Base-by-base conservation (phyloP, 208 protist species). In the Crithidia sp. region DNA sequence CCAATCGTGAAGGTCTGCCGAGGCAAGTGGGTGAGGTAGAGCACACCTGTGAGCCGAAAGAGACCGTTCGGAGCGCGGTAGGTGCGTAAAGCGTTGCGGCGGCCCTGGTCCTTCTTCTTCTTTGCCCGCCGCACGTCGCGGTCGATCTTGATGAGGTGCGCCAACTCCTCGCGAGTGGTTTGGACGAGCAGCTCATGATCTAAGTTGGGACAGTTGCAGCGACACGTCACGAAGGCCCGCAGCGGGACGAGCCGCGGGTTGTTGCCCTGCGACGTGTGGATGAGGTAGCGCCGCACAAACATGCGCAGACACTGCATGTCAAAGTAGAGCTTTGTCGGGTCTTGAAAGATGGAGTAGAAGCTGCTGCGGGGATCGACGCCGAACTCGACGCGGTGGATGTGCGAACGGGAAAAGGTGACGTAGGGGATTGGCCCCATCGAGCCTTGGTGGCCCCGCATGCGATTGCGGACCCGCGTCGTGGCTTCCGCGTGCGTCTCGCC, bases 251-350 rank as follows among this genome's bases (percentile, higher is more conserved):
- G 77, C 0, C 82, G 85, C 4, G 81, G 82, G 74, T 94, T 94
- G 65, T 94, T 96, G 36, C 79, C 77, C 60, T 94, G 87, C 62
- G 75, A 80, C 8, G 87, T 90, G 71, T 92, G 87, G 37, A 96
- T 89, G 45, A 96, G 77, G 65, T 92, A 96, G 14, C 91, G 87
- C 12, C 91, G 82, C 6, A 82, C 76, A 74, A 93, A 93, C 91
- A 96, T 96, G 53, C 91, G 87, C 41, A 96, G 80, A 58, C 81
- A 94, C 77, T 96, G 89, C 81, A 93, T 85, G 71, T 96, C 91
- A 69, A 94, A 90, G 54, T 77, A 47, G 9, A 28, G 7, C 69
- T 81, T 82, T 5, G 71, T 76, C 0, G 89, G 87, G 58, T 89
- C 70, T 19, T 67, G 63, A 67, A 96, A 93, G 37, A 96, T 76